Evolutionary conservation across 2,329 filamentous ascomycete genomes (phyloP), one percentile per base, ranked within the genome.

Genomic region (Eutypa lata): DNA sequence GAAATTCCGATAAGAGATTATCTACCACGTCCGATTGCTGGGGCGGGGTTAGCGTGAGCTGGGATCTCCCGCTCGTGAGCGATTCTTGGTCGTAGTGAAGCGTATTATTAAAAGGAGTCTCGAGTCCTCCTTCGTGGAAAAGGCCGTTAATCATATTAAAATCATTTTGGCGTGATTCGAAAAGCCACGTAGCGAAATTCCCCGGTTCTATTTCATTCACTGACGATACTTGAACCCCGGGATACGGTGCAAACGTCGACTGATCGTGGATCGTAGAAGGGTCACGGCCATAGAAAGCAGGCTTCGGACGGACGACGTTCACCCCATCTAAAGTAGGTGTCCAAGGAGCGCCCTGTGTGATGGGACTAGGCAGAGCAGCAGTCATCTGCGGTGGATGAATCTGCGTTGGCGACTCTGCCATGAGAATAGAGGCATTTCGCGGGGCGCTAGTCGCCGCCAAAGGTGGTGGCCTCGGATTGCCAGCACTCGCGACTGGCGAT

Each of bases 11-110:
- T 42, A 80, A 68, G 52, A 73, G 64, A 52, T 77, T 76, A 48
- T 79, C 76, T 11, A 68, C 66, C 38, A 69, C 66, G 38, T 74
- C 73, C 2, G 64, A 58, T 18, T 71, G 67, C 1, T 71, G 68
- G 5, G 74, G 72, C 3, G 75, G 73, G 0, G 75, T 74, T 14
- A 67, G 65, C 50, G 76, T 76, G 5, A 76, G 65, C 35, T 78
- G 74, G 2, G 77, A 79, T 8, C 42, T 24, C 8, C 70, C 66
- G 51, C 76, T 78, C 0, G 74, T 73, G 3, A 78, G 66, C 0
- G 76, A 78, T 56, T 80, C 77, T 49, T 77, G 76, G 53, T 81
- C 77, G 55, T 79, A 79, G 50, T 74, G 73, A 26, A 79, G 76
- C 51, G 74, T 75, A 60, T 74, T 79, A 64, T 79, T 78, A 53